phyloP scores from a whole-genome alignment of 2,329 filamentous ascomycete species.

The Xenoacremonium recifei region DNA sequence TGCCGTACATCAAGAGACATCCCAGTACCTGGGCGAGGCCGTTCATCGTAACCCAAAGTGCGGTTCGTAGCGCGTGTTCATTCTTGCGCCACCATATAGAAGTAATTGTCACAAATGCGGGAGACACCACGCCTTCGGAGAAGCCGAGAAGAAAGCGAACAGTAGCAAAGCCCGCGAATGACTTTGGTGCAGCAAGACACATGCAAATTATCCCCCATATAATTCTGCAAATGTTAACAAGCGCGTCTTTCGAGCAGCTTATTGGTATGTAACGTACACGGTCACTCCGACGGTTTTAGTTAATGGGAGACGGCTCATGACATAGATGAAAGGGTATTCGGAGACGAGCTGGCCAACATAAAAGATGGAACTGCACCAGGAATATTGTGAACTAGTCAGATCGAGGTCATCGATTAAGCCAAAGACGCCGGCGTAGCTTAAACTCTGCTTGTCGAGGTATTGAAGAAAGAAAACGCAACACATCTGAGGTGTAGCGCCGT shows the following conservation, averaged over 20 bases:
- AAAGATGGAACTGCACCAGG: constrained; percentile 47
- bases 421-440: constrained; percentile 47
- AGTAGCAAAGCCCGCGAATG: constrained; percentile 37
- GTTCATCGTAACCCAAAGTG: constrained; percentile 30
- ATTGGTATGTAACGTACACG: constrained; percentile 30
- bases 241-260: neutral
- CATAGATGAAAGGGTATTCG: constrained; percentile 49
- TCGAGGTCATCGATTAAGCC: constrained; percentile 45
- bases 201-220: constrained; percentile 43
- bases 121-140: constrained; percentile 29
- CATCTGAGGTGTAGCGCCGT: constrained; percentile 17
- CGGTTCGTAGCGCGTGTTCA: constrained; percentile 29
- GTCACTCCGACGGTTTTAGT: constrained; percentile 49
- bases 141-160: constrained; percentile 35
- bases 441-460: constrained; percentile 48
- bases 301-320: constrained; percentile 49
- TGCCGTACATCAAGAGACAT: constrained; percentile 26
- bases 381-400: constrained; percentile 44
- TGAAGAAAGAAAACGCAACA: constrained; percentile 43
- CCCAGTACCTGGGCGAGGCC: constrained; percentile 29
- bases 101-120: constrained; percentile 32
- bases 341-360: constrained; percentile 45
- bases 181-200: constrained; percentile 41
- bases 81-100: constrained; percentile 28
- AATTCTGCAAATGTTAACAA: constrained; percentile 26